phyloP scores from a whole-genome alignment of 345 rosid species.

The Acer negundo region DNA sequence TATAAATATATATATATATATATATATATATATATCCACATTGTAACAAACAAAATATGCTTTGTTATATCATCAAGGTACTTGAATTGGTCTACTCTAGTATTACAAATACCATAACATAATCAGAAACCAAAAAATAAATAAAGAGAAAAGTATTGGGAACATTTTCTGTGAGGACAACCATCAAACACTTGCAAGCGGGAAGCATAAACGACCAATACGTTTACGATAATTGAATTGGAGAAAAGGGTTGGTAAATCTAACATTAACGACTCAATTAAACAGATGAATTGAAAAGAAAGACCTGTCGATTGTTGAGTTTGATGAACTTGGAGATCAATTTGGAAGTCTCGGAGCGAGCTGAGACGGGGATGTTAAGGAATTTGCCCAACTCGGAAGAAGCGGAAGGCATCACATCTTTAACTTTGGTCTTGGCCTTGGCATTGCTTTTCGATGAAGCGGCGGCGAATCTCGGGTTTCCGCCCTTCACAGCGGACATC shows the following conservation, averaged over 20 bases:
- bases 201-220: background rate
- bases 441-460: constrained; percentile 3
- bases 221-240: background rate
- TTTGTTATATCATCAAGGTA: background rate
- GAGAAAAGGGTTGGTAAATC: background rate
- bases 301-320: constrained; percentile 50
- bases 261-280: too few relatives aligned
- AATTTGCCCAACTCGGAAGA: constrained; percentile 45
- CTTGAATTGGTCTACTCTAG: too few relatives aligned
- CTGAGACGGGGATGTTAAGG: constrained; percentile 36
- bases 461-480: constrained; percentile 5
- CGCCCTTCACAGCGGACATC: constrained; percentile 16
- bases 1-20: too few relatives aligned
- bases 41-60: background rate
- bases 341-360: constrained; percentile 39
- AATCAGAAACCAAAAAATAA: too few relatives aligned
- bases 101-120: too few relatives aligned
- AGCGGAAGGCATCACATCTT: constrained; percentile 23
- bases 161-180: constrained; percentile 14
- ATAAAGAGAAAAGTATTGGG: too few relatives aligned
- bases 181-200: constrained; percentile 4
- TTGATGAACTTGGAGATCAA: constrained; percentile 52
- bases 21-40: too few relatives aligned
- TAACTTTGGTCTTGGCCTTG: constrained; percentile 12
- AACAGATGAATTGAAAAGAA: background rate